Base-by-base conservation (phyloP, 176 grass and related monocot species). In the Alopecurus myosuroides region DNA sequence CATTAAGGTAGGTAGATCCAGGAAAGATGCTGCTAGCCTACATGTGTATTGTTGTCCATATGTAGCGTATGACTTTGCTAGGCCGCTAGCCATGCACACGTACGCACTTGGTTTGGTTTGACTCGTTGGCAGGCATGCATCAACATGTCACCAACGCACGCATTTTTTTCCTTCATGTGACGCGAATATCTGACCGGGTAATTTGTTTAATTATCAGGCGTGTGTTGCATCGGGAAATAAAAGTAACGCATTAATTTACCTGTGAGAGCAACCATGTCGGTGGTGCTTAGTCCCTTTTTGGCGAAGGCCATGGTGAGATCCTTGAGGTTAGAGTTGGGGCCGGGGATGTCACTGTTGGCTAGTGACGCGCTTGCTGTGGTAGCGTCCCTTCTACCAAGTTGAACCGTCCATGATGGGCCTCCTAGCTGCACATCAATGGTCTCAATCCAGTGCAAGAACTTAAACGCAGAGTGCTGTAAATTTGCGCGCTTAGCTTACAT, bases 341-440 rank as follows among this genome's bases (percentile, higher is more conserved):
- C 51, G 13, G 94, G 91, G 29, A 93, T 88, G 83, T 93, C 87
- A 57, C 53, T 75, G 70, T 85, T 90, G 42, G 94, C 91, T 30
- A 85, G 86, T 23, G 83, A 80, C 40, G 76, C 53, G 84, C 91
- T 96, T 11, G 91, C 91, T 62, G 88, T 96, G 13, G 34, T 78
- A 9, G 88, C 41, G 70, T 96, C 91, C 84, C 88, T 86, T 63
- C 91, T 85, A 14, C 94, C 88, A 67, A 96, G 70, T 3, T 31
- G 58, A 68, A 91, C 86, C 73, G 67, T 61, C 94, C 94, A 95
- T 42, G 40, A 87, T 25, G 91, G 94, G 3, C 91, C 94, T 67
- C 91, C 88, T 9, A 93, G 86, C 94, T 96, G 74, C 77, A 79
- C n/a, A n/a, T n/a, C n/a, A n/a, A n/a, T n/a, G n/a, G n/a, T n/a